These are phyloP conservation scores for Tolypocladium guangdongense DNA, from an alignment of 2,329 filamentous ascomycete species.

Conservation along the genomic window DNA sequence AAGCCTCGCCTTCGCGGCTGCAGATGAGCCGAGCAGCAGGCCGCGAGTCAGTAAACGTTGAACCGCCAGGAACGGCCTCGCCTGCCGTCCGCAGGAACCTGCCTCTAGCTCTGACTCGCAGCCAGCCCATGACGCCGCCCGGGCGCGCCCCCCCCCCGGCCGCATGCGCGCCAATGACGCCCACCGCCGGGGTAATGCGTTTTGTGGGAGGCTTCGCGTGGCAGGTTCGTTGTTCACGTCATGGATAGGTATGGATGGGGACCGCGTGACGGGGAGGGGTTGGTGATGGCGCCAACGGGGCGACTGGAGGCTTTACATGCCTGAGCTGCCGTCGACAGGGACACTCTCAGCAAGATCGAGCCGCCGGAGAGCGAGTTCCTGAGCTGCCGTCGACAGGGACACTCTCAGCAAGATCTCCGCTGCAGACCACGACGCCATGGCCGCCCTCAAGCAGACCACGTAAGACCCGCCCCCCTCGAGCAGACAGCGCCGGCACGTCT, in stretches of 20 bases:
- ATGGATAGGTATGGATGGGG: not conserved
- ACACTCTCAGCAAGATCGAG: no score
- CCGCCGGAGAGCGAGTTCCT: no score
- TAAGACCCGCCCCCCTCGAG: not conserved
- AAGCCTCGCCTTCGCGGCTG: no score
- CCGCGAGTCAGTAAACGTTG: no score
- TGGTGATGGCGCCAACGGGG: not conserved
- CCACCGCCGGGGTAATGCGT: not conserved
- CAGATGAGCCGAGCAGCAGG: no score
- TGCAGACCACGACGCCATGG: constrained; percentile 3
- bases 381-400: not conserved
- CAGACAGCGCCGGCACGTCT: not conserved
- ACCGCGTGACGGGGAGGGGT: not conserved
- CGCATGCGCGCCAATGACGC: not conserved
- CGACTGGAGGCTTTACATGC: no score
- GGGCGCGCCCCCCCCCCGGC: no score
- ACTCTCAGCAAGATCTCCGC: no score
- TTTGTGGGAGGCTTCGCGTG: not conserved
- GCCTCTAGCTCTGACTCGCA: no score
- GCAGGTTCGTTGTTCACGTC: not conserved
- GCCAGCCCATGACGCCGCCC: no score
- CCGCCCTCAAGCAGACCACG: constrained; percentile 3
- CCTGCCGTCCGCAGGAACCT: no score
- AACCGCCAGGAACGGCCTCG: no score
- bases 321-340: not conserved